Percentiles rank a stretch among this genome's conserved stretches.
These are phyloP conservation scores for Rhynchosporium graminicola DNA, from an alignment of 2,329 filamentous ascomycete species.

Conservation along the genomic window DNA sequence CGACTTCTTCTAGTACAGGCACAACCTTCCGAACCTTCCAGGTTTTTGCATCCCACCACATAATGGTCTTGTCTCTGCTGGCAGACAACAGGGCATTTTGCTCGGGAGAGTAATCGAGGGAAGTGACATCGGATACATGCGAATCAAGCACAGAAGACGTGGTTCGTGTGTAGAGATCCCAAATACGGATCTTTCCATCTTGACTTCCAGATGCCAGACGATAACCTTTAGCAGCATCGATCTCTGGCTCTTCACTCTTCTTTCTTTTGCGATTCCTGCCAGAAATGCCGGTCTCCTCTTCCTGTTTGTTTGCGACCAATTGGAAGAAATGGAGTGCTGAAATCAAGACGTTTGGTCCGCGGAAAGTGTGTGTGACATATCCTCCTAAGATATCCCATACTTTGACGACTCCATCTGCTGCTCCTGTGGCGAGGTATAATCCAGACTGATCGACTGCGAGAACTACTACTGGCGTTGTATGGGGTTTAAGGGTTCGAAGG, in stretches of 20 bases:
- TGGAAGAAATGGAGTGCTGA: constrained; percentile 93
- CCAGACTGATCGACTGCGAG: constrained; percentile 83
- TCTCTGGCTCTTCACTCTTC: constrained; percentile 47
- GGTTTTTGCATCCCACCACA: constrained; percentile 82
- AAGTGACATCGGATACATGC: constrained; percentile 92
- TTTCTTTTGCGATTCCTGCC: constrained; percentile 47
- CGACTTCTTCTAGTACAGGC: constrained; percentile 82
- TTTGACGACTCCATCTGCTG: constrained; percentile 90
- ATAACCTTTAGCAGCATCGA: constrained; percentile 61
- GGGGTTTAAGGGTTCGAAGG: constrained; percentile 81
- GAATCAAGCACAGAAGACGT: constrained; percentile 81
- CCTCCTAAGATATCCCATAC: constrained; percentile 93
- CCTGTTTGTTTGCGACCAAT: constrained; percentile 51
- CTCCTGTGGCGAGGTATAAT: constrained; percentile 87
- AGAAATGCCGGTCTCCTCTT: constrained; percentile 42
- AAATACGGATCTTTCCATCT: constrained; percentile 88
- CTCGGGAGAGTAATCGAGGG: constrained; percentile 75
- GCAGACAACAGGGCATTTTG: constrained; percentile 79
- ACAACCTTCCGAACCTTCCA: constrained; percentile 84
- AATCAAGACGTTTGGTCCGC: constrained; percentile 86
- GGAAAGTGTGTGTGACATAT: constrained; percentile 92
- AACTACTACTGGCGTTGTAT: constrained; percentile 85
- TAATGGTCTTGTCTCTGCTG: constrained; percentile 90
- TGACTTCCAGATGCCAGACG: constrained; percentile 88
- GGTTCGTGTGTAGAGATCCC: constrained; percentile 84